These are phyloP conservation scores for Nitzschia sp. DNA, from an alignment of 108 stramenopile species.

Conservation along the genomic window DNA sequence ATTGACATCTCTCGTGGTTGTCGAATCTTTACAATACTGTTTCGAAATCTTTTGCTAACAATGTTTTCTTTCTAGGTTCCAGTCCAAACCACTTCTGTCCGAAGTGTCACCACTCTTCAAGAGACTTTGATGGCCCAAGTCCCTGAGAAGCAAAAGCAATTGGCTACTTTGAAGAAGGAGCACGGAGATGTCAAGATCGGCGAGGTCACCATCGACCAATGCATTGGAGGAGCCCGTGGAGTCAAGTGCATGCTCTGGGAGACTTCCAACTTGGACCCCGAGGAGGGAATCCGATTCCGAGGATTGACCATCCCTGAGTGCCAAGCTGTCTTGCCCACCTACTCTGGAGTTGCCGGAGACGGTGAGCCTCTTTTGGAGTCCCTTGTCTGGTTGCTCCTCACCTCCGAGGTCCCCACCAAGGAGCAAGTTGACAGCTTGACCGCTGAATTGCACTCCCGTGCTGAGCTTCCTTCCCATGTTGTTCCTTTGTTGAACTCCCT, in stretches of 20 bases:
- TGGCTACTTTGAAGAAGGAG: constrained; percentile 90
- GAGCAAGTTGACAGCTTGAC: constrained; percentile 94
- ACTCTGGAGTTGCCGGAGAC: constrained; percentile 84
- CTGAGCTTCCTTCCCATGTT: constrained; percentile 90
- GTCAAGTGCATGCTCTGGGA: constrained; percentile 99
- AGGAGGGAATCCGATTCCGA: constrained; percentile 99
- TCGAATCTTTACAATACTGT: constrained; percentile 1
- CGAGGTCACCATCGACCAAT: constrained; percentile 95
- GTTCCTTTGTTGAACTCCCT: constrained; percentile 88
- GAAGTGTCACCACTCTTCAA: constrained; percentile 80
- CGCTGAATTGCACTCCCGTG: constrained; percentile 87
- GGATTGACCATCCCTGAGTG: constrained; percentile 98
- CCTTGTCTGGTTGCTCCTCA: constrained; percentile 95
- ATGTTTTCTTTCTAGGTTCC: constrained; percentile 22
- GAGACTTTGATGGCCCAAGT: constrained; percentile 92
- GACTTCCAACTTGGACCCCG: constrained; percentile 96
- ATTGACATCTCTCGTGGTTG: not conserved
- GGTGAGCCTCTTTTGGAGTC: constrained; percentile 97
- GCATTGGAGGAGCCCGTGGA: constrained; percentile 96
- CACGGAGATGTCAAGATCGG: constrained; percentile 95
- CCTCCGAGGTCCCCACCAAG: constrained; percentile 96
- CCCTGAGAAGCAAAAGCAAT: constrained; percentile 87
- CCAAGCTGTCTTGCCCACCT: constrained; percentile 94
- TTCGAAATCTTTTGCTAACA: not conserved
- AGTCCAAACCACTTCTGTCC: constrained; percentile 21